Conservation (phyloP, 1,284 basidiomycete genomes). For the Naganishia cerealis region DNA sequence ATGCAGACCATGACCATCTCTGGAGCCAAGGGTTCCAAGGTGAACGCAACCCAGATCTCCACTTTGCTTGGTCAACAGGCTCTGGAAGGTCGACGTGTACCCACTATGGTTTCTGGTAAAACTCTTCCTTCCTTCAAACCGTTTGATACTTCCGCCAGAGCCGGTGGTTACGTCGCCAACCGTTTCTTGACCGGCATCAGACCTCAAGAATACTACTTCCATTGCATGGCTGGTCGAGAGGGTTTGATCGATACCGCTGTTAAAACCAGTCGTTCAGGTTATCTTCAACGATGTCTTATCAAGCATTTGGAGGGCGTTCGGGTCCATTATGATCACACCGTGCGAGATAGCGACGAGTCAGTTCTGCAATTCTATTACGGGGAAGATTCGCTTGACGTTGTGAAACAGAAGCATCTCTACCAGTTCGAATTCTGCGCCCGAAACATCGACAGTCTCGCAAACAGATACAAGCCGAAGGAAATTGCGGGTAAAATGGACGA, state of each 20-base stretch:
- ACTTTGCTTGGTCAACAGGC: constrained; percentile 96
- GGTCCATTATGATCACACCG: constrained; percentile 97
- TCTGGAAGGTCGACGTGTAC: constrained; percentile 95
- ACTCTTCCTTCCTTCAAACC: constrained; percentile 95
- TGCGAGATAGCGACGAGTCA: constrained; percentile 89
- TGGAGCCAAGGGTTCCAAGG: constrained; percentile 95
- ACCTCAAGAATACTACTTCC: constrained; percentile 99
- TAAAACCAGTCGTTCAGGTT: constrained; percentile 97
- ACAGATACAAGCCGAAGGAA: constrained; percentile 68
- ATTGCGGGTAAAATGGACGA: constrained; percentile 66
- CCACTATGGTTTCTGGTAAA: constrained; percentile 98
- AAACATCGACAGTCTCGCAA: constrained; percentile 79
- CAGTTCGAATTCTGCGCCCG: constrained; percentile 91
- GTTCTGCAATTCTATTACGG: constrained; percentile 97
- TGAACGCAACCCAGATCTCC: constrained; percentile 97
- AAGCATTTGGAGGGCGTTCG: constrained; percentile 96
- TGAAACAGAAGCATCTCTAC: constrained; percentile 83
- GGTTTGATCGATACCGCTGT: constrained; percentile 99
- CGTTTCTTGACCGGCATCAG: constrained; percentile 98
- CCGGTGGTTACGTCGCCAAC: constrained; percentile 99
- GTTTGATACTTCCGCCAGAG: constrained; percentile 94
- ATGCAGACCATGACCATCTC: constrained; percentile 99
- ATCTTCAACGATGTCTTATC: constrained; percentile 95
- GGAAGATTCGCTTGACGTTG: constrained; percentile 94
- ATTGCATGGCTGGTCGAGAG: constrained; percentile 99